These are phyloP conservation scores for Dionaea muscipula DNA, from an alignment of 179 eudicot species.

Conservation along the genomic window DNA sequence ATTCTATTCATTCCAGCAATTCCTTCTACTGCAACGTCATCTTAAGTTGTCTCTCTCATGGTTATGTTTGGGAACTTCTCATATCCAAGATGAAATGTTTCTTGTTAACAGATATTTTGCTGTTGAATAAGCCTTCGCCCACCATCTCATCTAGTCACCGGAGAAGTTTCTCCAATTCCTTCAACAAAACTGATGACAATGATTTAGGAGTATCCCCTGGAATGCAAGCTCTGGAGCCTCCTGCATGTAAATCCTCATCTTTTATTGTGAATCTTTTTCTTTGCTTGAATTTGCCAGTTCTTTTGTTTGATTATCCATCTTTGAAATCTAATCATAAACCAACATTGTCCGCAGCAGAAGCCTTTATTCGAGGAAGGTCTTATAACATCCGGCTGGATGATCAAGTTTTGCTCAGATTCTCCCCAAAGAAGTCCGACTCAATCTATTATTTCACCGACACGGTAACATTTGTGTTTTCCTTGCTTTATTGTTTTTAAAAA, in stretches of 20 bases:
- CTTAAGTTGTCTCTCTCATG: no score
- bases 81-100: not conserved
- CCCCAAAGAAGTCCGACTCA: slow-evolving; percentile 88
- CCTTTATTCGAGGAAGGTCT: slow-evolving; percentile 86
- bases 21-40: no score
- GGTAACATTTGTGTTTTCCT: slow-evolving; percentile 31
- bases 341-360: slow-evolving; percentile 95
- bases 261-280: not conserved
- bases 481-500: slow-evolving; percentile 3
- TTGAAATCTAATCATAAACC: slow-evolving; percentile 27
- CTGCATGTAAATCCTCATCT: slow-evolving; percentile 44
- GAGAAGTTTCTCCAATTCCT: slow-evolving; percentile 31
- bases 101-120: slow-evolving; percentile 35
- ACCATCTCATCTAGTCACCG: slow-evolving; percentile 34
- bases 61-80: not conserved
- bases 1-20: no score
- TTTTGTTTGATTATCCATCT: not conserved
- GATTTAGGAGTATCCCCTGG: slow-evolving; percentile 35
- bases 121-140: slow-evolving; percentile 35
- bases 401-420: slow-evolving; percentile 87
- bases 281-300: not conserved
- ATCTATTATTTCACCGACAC: slow-evolving; percentile 82
- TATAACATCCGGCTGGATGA: slow-evolving; percentile 93
- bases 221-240: slow-evolving; percentile 40
- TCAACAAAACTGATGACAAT: slow-evolving; percentile 44